Base-by-base conservation (phyloP, 345 rosid genomes). In the Euclidium syriacum region DNA sequence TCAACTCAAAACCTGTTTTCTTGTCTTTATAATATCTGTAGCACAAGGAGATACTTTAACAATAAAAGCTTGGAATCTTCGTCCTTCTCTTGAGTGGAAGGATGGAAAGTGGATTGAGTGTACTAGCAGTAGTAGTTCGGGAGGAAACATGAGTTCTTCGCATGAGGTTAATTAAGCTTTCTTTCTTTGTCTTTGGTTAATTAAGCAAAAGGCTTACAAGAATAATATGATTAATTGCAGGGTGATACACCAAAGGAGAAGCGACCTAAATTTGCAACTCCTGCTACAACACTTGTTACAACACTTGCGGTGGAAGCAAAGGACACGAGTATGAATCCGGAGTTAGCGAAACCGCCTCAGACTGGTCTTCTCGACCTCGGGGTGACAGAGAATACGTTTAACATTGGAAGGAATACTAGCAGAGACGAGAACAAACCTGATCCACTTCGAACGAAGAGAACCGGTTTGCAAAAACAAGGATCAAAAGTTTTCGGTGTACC, bases 401-500 rank as follows among this genome's bases (percentile, higher is more conserved):
- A 85, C 56, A 72, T 90, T 20, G 98, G 98, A 18, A 88, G 75
- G 79, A 80, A 78, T 60, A 64, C 58, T 26, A 76, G 64, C 30
- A 76, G 64, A 73, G 78, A 73, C 47, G 89, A 68, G 62, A 76
- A 54, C 57, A 83, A 77, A 66, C 77, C 80, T 18, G 82, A 74
- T 57, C 67, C 76, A 18, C 83, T 71, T 40, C 80, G 88, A 74
- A 81, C 71, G 78, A 71, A 65, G 17, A 78, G 97, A 55, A 81
- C 87, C 47, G 96, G 94, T 32, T 73, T 85, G 72, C 95, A 85
- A 69, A 90, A 78, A 83, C 92, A 83, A 77, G 95, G 94, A 65
- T 80, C 99, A 16, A 78, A 78, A 72, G 86, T 79, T 46, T 82
- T 86, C 65, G 99, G 99, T 40, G 86, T 95, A 63, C 99, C 99